These are phyloP conservation scores for Beta lomatogona DNA, from an alignment of 179 eudicot genomes.

Conservation along the genomic window DNA sequence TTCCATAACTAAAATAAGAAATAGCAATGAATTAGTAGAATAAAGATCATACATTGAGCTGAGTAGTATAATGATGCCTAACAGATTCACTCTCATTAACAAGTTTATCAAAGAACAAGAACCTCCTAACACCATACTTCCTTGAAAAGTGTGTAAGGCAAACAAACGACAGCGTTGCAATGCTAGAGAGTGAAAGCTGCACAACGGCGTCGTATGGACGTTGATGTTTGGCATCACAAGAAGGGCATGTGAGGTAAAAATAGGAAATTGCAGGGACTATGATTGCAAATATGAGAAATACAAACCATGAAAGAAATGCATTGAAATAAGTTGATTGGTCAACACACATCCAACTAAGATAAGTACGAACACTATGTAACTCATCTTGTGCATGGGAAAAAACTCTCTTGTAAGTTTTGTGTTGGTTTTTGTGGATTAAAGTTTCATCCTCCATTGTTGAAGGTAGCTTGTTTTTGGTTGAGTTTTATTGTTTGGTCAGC, in stretches of 20 bases:
- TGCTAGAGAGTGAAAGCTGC: conserved; percentile 67
- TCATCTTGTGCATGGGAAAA: conserved; percentile 62
- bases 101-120: conserved; percentile 83
- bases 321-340: conserved; percentile 57
- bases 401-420: conserved; percentile 33
- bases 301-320: conserved; percentile 58
- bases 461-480: background rate
- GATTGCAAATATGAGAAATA: conserved; percentile 55
- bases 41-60: too few species aligned
- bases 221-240: conserved; percentile 57
- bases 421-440: conserved; percentile 12
- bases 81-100: conserved; percentile 84
- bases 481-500: too few species aligned
- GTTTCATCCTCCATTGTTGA: conserved; percentile 26
- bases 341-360: conserved; percentile 77
- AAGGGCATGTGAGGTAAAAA: conserved; percentile 62
- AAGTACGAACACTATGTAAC: conserved; percentile 53
- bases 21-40: too few species aligned
- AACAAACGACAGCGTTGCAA: conserved; percentile 73
- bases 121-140: conserved; percentile 67
- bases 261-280: conserved; percentile 68
- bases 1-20: too few species aligned
- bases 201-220: conserved; percentile 72
- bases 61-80: too few species aligned
- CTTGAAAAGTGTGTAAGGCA: conserved; percentile 59